Base-by-base conservation (phyloP, 495 filamentous ascomycete species). In the Annulohypoxylon nitens region DNA sequence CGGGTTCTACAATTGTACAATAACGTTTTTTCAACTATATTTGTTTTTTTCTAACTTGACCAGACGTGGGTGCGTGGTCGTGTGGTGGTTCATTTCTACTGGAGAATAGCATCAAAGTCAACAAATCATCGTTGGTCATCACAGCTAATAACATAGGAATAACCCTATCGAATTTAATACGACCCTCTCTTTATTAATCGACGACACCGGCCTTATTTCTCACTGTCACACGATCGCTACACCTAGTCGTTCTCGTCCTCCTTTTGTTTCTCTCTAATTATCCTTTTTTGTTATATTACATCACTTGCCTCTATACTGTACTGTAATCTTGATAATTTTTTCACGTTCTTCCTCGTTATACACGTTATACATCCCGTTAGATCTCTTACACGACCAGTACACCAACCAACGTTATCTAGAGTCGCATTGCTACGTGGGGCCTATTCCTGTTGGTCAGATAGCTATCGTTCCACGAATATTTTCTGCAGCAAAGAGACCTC, bases 141-240 rank as follows among this genome's bases (percentile, higher is more conserved):
- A 57, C 53, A 57, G 33, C 25, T 33, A 57, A 12, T 37, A 37
- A 57, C 25, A 57, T 10, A 57, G 33, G 33, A 57, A 57, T 25
- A 57, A 57, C 53, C 53, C 53, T 57, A 57, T 37, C 30, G 33
- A 37, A 57, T 57, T 60, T 60, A 60, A 41, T 60, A 60, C 57
- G 20, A 60, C 57, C 57, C 57, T 60, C 36, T 41, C 14, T 60
- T 60, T 25, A 23, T 60, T 60, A 60, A 41, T 54, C 45, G 36
- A n/a, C 39, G 45, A 39, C 41, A 47, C 14, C 48, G 36, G 57
- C 23, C 23, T 16, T 11, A 26, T 54, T 57, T 36, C 36, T 26
- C 20, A 54, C 36, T n/a, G 36, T 60, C 36, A 37, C 57, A 60
- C 57, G 37, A 30, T 26, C 23, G 4, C 57, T 60, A 60, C 20